Evolutionary conservation across 2,329 filamentous ascomycete species (phyloP).

Genomic region (Clonostachys sp.): DNA sequence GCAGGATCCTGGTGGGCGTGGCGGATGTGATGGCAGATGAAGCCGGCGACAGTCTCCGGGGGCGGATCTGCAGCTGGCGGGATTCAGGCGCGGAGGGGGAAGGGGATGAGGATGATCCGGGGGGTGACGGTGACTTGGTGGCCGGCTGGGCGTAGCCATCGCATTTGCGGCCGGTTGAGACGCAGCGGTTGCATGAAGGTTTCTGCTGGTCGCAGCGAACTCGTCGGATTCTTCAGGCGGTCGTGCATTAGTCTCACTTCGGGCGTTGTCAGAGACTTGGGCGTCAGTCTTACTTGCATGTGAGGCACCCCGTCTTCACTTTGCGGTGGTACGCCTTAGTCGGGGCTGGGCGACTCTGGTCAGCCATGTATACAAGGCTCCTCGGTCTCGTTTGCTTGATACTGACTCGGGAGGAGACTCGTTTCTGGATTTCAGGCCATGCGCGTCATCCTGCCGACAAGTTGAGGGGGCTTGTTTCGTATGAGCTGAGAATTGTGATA

Average conservation of each 20-base stretch:
- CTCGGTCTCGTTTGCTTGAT: too few relatives aligned
- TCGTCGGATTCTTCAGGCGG: conserved; percentile 11
- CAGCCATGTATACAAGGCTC: too few relatives aligned
- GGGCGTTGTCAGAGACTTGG: background rate
- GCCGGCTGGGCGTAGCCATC: conserved; percentile 18
- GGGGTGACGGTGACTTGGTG: background rate
- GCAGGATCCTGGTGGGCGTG: background rate
- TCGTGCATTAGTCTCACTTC: background rate
- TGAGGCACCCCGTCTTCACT: background rate
- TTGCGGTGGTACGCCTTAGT: background rate
- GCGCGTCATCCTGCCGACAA: too few relatives aligned
- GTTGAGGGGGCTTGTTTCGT: too few relatives aligned
- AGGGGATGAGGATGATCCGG: background rate
- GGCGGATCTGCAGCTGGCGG: background rate
- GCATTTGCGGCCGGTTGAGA: conserved; percentile 13
- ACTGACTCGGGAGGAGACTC: too few relatives aligned
- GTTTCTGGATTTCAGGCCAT: too few relatives aligned
- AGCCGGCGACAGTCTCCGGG: background rate
- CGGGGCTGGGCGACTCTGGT: too few relatives aligned
- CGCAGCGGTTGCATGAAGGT: conserved; percentile 18
- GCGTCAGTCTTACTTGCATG: background rate
- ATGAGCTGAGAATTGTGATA: too few relatives aligned
- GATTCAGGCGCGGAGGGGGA: conserved; percentile 1
- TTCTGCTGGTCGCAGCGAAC: conserved; percentile 23
- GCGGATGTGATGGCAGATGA: background rate